Conservation (phyloP, 805 yeast genomes). For the Metschnikowia anglica region DNA sequence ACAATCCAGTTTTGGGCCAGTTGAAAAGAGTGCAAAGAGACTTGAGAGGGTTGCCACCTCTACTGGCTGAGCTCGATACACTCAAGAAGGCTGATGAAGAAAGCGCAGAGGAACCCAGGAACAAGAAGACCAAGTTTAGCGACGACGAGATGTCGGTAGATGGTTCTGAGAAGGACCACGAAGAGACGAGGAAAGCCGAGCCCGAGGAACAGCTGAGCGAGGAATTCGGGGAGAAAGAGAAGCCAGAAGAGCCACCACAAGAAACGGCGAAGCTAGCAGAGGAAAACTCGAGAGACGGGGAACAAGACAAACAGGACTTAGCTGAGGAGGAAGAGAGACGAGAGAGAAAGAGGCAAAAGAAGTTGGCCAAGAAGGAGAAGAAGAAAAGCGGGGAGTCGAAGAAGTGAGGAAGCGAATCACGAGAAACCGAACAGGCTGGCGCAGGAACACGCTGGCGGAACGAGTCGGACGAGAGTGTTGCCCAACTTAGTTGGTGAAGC, state of each 20-base stretch:
- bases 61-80: conserved; percentile 25
- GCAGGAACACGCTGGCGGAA: not conserved
- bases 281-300: conserved; percentile 27
- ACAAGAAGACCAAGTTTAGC: conserved; percentile 30
- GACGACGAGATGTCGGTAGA: conserved; percentile 18
- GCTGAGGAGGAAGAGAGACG: conserved; percentile 20
- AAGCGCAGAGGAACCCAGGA: conserved; percentile 15
- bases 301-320: conserved; percentile 28
- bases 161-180: conserved; percentile 15
- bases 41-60: conserved; percentile 77
- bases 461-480: not conserved
- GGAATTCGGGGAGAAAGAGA: conserved; percentile 3
- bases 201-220: conserved; percentile 10
- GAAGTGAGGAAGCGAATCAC: not conserved
- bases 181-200: conserved; percentile 5
- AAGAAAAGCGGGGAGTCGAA: conserved; percentile 2
- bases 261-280: conserved; percentile 9
- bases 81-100: conserved; percentile 12
- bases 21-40: conserved; percentile 73
- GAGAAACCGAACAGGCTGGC: too few relatives aligned
- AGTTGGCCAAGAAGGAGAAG: conserved; percentile 4
- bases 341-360: conserved; percentile 7
- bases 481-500: not conserved
- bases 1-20: conserved; percentile 53
- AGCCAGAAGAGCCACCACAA: conserved; percentile 5